These are phyloP conservation scores for Paecilomyces dactylethromorphus DNA, from an alignment of 2,329 filamentous ascomycete genomes.

Conservation along the genomic window DNA sequence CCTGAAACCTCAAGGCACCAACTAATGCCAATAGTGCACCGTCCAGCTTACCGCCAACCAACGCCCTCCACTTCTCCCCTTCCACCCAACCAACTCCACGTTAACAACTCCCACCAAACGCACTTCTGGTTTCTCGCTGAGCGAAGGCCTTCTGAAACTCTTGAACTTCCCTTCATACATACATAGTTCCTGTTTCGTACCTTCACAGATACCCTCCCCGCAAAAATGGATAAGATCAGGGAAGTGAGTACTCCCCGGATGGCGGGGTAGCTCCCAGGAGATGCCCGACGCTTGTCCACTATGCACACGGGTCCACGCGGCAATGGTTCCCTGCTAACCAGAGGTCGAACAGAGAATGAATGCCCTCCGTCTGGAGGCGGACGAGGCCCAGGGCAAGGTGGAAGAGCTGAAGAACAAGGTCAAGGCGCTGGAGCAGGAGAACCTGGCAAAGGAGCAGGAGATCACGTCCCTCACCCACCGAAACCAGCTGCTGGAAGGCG, in stretches of 20 bases:
- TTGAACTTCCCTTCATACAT: slow-evolving; percentile 23
- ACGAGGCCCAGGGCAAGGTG: slow-evolving; percentile 71
- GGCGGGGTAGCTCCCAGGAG: slow-evolving; percentile 34
- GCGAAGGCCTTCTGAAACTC: slow-evolving; percentile 24
- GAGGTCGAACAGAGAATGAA: slow-evolving; percentile 70
- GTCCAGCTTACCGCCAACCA: slow-evolving; percentile 7
- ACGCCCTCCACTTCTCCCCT: slow-evolving; percentile 7
- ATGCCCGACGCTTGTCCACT: slow-evolving; percentile 10
- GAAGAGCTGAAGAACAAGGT: slow-evolving; percentile 83
- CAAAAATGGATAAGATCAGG: slow-evolving; percentile 81
- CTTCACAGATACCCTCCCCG: slow-evolving; percentile 13
- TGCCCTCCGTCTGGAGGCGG: slow-evolving; percentile 87
- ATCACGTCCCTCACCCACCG: slow-evolving; percentile 95
- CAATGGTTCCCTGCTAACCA: slow-evolving; percentile 21
- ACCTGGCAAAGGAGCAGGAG: slow-evolving; percentile 93
- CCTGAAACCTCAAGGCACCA: not conserved
- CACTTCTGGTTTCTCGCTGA: slow-evolving; percentile 26
- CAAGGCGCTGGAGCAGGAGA: slow-evolving; percentile 91
- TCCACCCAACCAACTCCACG: slow-evolving; percentile 7
- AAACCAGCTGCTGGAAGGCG: slow-evolving; percentile 80
- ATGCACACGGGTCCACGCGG: slow-evolving; percentile 19
- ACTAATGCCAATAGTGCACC: not conserved
- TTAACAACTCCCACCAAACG: slow-evolving; percentile 7
- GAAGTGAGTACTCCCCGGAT: slow-evolving; percentile 56
- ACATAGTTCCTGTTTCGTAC: slow-evolving; percentile 14